A percentile compares a stretch with the other conserved stretches of the same genome.
Conservation (phyloP, 2,329 filamentous ascomycete species). For the Aspergillus piperis region DNA sequence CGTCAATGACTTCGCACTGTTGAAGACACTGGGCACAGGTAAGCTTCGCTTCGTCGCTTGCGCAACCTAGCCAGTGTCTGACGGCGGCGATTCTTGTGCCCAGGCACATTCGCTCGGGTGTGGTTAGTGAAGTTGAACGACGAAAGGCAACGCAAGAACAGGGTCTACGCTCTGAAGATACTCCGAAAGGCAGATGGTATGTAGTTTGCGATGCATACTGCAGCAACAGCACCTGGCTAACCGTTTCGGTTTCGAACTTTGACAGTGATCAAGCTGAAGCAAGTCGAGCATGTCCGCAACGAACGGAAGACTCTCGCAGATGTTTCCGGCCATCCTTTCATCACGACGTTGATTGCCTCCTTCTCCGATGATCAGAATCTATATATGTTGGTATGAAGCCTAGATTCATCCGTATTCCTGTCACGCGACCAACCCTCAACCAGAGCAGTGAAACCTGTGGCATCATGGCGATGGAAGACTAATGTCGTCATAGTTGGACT, state of each 20-base stretch:
- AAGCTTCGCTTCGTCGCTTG: constrained; percentile 19
- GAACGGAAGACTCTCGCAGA: constrained; percentile 64
- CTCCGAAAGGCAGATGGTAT: constrained; percentile 54
- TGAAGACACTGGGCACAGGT: constrained; percentile 55
- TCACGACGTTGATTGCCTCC: constrained; percentile 64
- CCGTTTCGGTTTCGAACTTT: constrained; percentile 2
- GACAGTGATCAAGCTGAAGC: constrained; percentile 61
- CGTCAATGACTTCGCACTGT: constrained; percentile 48
- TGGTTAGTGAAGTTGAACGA: constrained; percentile 50
- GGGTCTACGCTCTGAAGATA: constrained; percentile 53
- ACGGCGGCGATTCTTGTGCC: constrained; percentile 17
- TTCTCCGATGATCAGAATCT: constrained; percentile 65
- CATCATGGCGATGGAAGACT: constrained; percentile 14
- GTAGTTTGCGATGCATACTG: constrained; percentile 12
- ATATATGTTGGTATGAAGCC: constrained; percentile 51
- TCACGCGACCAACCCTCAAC: neutral
- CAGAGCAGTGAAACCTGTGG: neutral
- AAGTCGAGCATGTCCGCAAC: constrained; percentile 69
- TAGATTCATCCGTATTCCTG: neutral
- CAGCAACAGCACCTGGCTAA: constrained; percentile 12
- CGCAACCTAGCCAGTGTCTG: constrained; percentile 14
- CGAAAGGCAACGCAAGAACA: constrained; percentile 34
- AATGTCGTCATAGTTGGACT: constrained; percentile 55
- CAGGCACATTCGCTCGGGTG: constrained; percentile 55
- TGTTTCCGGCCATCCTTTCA: constrained; percentile 66